Evolutionary conservation across 2,329 filamentous ascomycete species (phyloP).

Genomic region (Sodiomyces alkalinus): DNA sequence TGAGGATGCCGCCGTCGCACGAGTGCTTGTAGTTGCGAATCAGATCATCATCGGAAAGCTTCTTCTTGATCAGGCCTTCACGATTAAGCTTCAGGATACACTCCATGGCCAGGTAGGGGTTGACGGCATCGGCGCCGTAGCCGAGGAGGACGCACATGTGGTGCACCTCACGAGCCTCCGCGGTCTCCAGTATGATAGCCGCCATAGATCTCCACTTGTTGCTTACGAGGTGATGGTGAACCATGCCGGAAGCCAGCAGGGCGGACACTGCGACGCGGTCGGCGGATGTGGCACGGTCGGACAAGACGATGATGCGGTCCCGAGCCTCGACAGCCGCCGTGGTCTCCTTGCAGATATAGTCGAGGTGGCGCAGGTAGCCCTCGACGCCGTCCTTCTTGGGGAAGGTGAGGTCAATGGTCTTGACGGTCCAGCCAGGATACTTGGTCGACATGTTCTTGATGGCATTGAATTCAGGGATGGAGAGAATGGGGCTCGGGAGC

Average conservation of each 20-base stretch:
- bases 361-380: slow-evolving; percentile 77
- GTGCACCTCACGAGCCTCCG: slow-evolving; percentile 90
- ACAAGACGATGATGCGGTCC: slow-evolving; percentile 77
- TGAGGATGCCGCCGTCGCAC: slow-evolving; percentile 88
- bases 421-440: slow-evolving; percentile 72
- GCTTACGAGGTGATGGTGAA: slow-evolving; percentile 87
- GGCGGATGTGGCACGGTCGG: slow-evolving; percentile 70
- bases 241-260: slow-evolving; percentile 77
- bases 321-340: slow-evolving; percentile 70
- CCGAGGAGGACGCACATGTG: slow-evolving; percentile 98
- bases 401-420: slow-evolving; percentile 85
- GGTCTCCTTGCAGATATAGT: slow-evolving; percentile 73
- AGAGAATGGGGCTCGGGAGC: slow-evolving; percentile 77
- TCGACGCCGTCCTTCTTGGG: slow-evolving; percentile 68
- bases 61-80: slow-evolving; percentile 83
- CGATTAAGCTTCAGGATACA: slow-evolving; percentile 95
- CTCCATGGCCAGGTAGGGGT: slow-evolving; percentile 90
- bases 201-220: slow-evolving; percentile 91
- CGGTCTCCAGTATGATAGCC: slow-evolving; percentile 80
- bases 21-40: slow-evolving; percentile 96
- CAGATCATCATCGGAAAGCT: slow-evolving; percentile 64
- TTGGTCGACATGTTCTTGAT: slow-evolving; percentile 61
- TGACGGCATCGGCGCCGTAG: slow-evolving; percentile 87
- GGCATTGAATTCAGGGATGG: slow-evolving; percentile 80
- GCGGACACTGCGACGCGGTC: slow-evolving; percentile 78